Evolutionary conservation across 2,329 filamentous ascomycete genomes (phyloP), one percentile per base, ranked within the genome.

Genomic region (Sarocladiaceae sp.): DNA sequence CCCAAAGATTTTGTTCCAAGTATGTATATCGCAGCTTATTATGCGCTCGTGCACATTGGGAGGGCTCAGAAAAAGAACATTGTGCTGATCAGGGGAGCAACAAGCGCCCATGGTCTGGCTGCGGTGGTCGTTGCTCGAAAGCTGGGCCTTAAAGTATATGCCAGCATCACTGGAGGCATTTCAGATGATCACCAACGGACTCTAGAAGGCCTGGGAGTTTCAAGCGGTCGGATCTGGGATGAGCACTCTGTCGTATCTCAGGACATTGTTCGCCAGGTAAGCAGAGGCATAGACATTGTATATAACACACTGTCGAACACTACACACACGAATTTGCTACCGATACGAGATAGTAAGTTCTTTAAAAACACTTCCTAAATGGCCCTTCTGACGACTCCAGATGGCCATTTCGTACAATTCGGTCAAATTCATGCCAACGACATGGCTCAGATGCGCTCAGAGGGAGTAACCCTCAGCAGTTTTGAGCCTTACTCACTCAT

Each of bases 281-380:
- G 61, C 59, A 2, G 57, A 56, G 68, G 68, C 12, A 60, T 76
- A 2, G 71, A 79, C 40, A 54, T 77, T 3, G 63, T 78, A 2
- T 76, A 77, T 50, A 75, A 77, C 55, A 66, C 76, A 0, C 72
- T n/a, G 3, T n/a, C n/a, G n/a, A n/a, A n/a, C n/a, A n/a, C n/a
- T n/a, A n/a, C n/a, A n/a, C n/a, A n/a, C n/a, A n/a, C n/a, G n/a
- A n/a, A n/a, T n/a, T n/a, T n/a, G n/a, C n/a, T n/a, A n/a, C n/a
- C n/a, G n/a, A n/a, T n/a, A n/a, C n/a, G n/a, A n/a, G n/a, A n/a
- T n/a, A n/a, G n/a, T n/a, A n/a, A n/a, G n/a, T n/a, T n/a, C n/a
- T n/a, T n/a, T n/a, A n/a, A n/a, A n/a, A n/a, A n/a, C n/a, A n/a
- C n/a, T n/a, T n/a, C n/a, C n/a, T n/a, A n/a, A n/a, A n/a, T n/a